Evolutionary conservation across 352 stramenopile species (phyloP), one percentile per base, ranked within the genome.

Genomic region (Lagenidium giganteum): DNA sequence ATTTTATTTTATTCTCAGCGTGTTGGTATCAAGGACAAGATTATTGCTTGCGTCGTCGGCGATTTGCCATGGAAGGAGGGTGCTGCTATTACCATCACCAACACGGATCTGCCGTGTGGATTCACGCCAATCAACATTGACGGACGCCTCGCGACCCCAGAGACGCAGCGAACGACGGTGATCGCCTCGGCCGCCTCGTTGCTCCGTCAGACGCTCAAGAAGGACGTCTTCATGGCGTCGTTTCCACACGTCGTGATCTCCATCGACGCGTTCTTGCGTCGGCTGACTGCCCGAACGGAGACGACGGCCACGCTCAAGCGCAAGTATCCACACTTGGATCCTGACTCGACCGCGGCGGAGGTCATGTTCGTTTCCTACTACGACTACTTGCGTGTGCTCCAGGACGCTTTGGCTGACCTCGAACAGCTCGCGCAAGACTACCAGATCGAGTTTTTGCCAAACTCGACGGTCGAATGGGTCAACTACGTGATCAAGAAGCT

Each of bases 1-100:
- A 0, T 25, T 28, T 45, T 5, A 43, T 7, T 45, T 16, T 13
- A 30, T 9, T 16, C 25, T 7, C 33, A 79, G 52, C 66, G 67
- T 18, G 51, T 79, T 12, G 61, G 60, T 2, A 71, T 89, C 46
- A 88, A 87, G 41, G 74, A 92, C 49, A 92, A 92, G 49, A 57
- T 86, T 2, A 63, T 89, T 21, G 67, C 70, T 4, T 74, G 71
- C 22, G 54, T 89, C 13, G 70, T 70, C 11, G 74, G 83, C 27
- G 63, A 74, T 22, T 30, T 88, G 9, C 69, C 70, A 20, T 57
- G 63, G 25, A 64, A 64, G 13, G 39, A 61, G 22, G 49, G 52
- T 4, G 47, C 46, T 7, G 54, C 54, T 7, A 38, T 51, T 5
- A 54, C 32, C 21, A 48, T 87, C 4, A 51, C 57, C 2, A 39